Base-by-base conservation (phyloP, 495 filamentous ascomycete species). In the Cenococcum geophilum region DNA sequence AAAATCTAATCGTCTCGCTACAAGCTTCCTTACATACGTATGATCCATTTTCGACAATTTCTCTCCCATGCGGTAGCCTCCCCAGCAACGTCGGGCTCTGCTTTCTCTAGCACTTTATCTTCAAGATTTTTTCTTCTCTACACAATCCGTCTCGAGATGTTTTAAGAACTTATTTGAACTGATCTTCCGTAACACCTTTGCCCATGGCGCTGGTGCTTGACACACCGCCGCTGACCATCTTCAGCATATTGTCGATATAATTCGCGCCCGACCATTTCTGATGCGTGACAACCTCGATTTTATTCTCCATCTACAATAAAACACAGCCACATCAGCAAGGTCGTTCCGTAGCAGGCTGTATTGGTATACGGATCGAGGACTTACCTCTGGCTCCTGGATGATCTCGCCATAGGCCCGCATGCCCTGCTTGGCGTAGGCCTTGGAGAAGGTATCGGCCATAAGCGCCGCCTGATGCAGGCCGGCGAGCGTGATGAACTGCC, bases 401-500 rank as follows among this genome's bases (percentile, higher is more conserved):
- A 96, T 79, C 76, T 97, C 92, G 67, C 93, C 92, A 72, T 97
- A 98, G 1, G 95, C 93, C 34, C 91, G 85, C 93, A 98, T 98
- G 56, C 93, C 95, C 55, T 86, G 78, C 72, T 83, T 75, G 12
- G 83, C 75, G 70, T 88, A 97, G 23, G 91, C 90, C 74, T 85
- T 83, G 55, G 91, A 85, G 75, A 98, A 98, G 54, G 85, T 82
- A 73, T 97, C 84, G 47, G 83, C 84, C 75, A 95, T 95, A 25
- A 98, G 82, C 21, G 93, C 93, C 5, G 89, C 96, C 32, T 89
- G 95, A 80, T 97, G 95, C 67, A 97, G 81, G 61, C 93, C 95
- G n/a, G 92, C 93, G 36, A 98, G 85, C 34, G 95, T 98, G 79
- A 98, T 97, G 83, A 98, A 98, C 76, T 98, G 93, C 93, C 93